Conservation (phyloP, 2,329 filamentous ascomycete species). For the Apiospora saccharicola region DNA sequence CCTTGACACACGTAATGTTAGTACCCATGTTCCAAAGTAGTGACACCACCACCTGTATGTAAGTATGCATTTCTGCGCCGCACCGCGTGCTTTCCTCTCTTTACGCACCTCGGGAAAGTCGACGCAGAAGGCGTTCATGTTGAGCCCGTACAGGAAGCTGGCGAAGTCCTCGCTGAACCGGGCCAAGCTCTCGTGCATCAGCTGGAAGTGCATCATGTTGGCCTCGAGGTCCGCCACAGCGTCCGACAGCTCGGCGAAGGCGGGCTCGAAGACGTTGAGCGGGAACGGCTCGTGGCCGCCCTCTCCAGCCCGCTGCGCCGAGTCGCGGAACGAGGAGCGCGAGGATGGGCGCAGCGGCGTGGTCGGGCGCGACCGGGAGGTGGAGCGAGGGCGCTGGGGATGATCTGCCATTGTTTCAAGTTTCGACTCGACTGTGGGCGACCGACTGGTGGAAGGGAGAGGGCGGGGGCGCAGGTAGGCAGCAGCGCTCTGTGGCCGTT, state of each 20-base stretch:
- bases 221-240: slow-evolving; percentile 95
- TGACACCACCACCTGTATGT: neutral
- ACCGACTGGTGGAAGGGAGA: neutral
- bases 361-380: slow-evolving; percentile 74
- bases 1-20: slow-evolving; percentile 56
- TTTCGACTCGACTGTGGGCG: neutral
- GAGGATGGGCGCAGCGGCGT: slow-evolving; percentile 92
- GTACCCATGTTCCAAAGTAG: slow-evolving; percentile 7
- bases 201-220: slow-evolving; percentile 95
- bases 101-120: slow-evolving; percentile 86
- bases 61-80: too few species aligned
- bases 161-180: slow-evolving; percentile 97
- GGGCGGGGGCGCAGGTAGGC: neutral
- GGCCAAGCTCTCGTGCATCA: slow-evolving; percentile 94
- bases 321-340: slow-evolving; percentile 85
- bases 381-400: slow-evolving; percentile 38
- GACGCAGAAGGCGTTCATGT: slow-evolving; percentile 99
- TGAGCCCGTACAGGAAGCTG: slow-evolving; percentile 92
- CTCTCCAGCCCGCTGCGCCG: slow-evolving; percentile 64
- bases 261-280: slow-evolving; percentile 83
- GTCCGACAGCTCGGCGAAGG: slow-evolving; percentile 92
- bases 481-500: neutral
- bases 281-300: slow-evolving; percentile 68
- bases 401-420: slow-evolving; percentile 11
- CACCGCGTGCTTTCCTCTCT: neutral